Conservation (phyloP, 75 land plant genomes). For the Pseudotsuga menziesii region DNA sequence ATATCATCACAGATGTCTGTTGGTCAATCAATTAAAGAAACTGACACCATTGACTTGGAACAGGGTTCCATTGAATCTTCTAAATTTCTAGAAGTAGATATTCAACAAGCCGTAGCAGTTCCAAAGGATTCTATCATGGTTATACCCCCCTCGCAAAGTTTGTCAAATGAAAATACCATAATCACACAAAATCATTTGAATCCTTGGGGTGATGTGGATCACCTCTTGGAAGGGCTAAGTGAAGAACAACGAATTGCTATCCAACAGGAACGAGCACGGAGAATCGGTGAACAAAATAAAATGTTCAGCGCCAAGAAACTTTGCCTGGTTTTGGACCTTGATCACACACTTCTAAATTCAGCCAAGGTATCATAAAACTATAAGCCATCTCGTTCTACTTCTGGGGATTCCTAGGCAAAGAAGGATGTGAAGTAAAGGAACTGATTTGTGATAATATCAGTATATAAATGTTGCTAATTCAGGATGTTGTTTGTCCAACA, state of each 20-base stretch:
- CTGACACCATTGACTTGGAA: constrained; percentile 1
- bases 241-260: constrained; percentile 75
- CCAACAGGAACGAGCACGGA: constrained; percentile 78
- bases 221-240: constrained; percentile 65
- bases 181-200: constrained; percentile 18
- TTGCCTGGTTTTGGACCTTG: constrained; percentile 93
- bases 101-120: constrained; percentile 7
- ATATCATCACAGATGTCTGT: constrained; percentile 5
- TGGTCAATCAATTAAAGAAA: background rate
- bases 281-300: constrained; percentile 87
- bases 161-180: constrained; percentile 14
- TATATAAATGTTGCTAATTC: constrained; percentile 1
- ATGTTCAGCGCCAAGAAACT: constrained; percentile 88
- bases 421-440: background rate
- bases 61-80: background rate
- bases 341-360: constrained; percentile 98
- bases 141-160: constrained; percentile 2
- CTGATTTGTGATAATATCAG: background rate
- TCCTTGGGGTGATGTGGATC: constrained; percentile 76
- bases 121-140: background rate
- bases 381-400: background rate
- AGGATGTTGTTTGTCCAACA: constrained; percentile 19
- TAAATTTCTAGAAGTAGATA: background rate
- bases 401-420: background rate
- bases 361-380: constrained; percentile 59